These are phyloP conservation scores for Coprinopsis strossmayeri DNA, from an alignment of 768 basidiomycete species.

Conservation along the genomic window DNA sequence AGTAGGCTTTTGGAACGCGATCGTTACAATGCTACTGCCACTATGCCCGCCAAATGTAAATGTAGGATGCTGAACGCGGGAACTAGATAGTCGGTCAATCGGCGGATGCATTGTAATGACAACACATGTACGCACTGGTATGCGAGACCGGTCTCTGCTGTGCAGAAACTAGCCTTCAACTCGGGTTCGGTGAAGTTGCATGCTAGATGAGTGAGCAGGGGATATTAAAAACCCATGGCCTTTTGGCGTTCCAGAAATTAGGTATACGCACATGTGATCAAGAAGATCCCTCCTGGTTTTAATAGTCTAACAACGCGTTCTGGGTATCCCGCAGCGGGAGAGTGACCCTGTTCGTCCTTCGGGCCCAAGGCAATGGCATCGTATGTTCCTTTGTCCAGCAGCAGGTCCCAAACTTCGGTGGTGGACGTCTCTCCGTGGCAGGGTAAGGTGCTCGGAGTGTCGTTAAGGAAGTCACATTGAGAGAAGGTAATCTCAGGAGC, in stretches of 20 bases:
- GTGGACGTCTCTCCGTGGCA: conserved; percentile 14
- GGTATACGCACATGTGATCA: conserved; percentile 73
- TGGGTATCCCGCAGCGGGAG: conserved; percentile 58
- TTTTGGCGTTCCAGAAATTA: too few relatives aligned
- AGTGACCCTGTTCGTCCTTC: conserved; percentile 45
- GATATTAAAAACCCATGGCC: too few relatives aligned
- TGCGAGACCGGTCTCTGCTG: conserved; percentile 37
- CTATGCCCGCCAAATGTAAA: conserved; percentile 74
- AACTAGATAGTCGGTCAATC: conserved; percentile 34
- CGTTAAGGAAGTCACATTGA: conserved; percentile 58
- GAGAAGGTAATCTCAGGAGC: conserved; percentile 44
- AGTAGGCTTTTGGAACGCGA: conserved; percentile 56
- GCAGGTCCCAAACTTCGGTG: conserved; percentile 54
- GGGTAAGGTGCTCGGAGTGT: conserved; percentile 35
- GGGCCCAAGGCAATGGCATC: conserved; percentile 76
- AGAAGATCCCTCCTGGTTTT: conserved; percentile 60
- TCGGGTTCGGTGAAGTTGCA: conserved; percentile 87
- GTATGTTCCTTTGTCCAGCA: conserved; percentile 86
- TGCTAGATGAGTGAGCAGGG: conserved; percentile 31
- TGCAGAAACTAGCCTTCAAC: conserved; percentile 46
- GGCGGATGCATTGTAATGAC: neutral
- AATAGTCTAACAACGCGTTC: conserved; percentile 47
- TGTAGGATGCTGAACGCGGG: conserved; percentile 62
- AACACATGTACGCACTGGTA: conserved; percentile 63
- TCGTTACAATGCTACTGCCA: conserved; percentile 62